phyloP scores from a whole-genome alignment of 352 stramenopile species.

The Phytophthora fragariaefolia region DNA sequence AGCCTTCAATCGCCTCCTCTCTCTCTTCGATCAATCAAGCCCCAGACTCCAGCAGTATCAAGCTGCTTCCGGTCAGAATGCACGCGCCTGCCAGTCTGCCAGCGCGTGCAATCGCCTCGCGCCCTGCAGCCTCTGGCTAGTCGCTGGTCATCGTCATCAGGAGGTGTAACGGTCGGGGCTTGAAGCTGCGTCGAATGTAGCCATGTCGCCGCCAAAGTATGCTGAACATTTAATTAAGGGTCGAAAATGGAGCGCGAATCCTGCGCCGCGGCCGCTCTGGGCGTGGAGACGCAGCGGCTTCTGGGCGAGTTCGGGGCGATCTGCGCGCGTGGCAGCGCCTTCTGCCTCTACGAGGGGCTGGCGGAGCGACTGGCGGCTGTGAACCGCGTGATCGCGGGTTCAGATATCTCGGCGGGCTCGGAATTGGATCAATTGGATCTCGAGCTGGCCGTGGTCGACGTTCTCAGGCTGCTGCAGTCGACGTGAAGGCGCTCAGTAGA shows the following conservation, averaged over 20 bases:
- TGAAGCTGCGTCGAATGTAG: slow-evolving; percentile 22
- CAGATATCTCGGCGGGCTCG: not conserved
- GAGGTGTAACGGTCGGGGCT: not conserved
- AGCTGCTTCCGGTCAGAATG: slow-evolving; percentile 7
- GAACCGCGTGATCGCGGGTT: not conserved
- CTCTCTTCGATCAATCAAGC: slow-evolving; percentile 2
- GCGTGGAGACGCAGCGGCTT: slow-evolving; percentile 14
- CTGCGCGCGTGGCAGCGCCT: slow-evolving; percentile 1
- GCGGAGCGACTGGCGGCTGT: slow-evolving; percentile 8
- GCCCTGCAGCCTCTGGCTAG: slow-evolving; percentile 4
- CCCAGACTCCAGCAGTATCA: too few species aligned
- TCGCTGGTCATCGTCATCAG: slow-evolving; percentile 11
- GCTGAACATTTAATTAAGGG: not conserved
- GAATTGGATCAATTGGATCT: slow-evolving; percentile 13
- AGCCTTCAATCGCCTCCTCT: slow-evolving; percentile 4
- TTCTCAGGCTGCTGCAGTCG: slow-evolving; percentile 21
- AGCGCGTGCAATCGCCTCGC: not conserved
- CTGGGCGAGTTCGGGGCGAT: slow-evolving; percentile 7
- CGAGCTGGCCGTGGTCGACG: slow-evolving; percentile 13
- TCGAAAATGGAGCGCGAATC: not conserved
- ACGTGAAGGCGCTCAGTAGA: not conserved
- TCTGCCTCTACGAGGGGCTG: slow-evolving; percentile 19
- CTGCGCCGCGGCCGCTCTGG: not conserved
- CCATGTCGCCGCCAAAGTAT: slow-evolving; percentile 19
- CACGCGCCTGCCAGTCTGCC: not conserved